A percentile compares a stretch with the other conserved stretches of the same genome.
These are phyloP conservation scores for Barnettozyma botsteinii DNA, from an alignment of 805 yeast species.

Conservation along the genomic window DNA sequence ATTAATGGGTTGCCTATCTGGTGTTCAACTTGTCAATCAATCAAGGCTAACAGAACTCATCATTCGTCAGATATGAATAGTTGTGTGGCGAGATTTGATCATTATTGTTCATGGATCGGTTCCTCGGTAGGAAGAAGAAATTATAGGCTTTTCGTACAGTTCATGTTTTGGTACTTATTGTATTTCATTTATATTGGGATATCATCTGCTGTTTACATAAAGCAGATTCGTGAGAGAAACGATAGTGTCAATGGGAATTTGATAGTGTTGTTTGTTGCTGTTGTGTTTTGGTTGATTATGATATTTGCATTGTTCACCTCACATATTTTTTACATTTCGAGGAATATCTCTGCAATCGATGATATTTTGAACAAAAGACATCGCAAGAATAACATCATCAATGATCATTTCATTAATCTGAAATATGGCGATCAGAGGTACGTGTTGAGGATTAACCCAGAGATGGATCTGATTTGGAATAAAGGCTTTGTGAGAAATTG, in stretches of 20 bases:
- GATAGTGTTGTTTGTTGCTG: constrained; percentile 40
- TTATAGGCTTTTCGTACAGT: constrained; percentile 53
- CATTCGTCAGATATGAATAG: constrained; percentile 52
- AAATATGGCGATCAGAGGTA: constrained; percentile 34
- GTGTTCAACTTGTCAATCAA: constrained; percentile 61
- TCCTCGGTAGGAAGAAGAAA: constrained; percentile 64
- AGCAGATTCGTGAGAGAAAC: constrained; percentile 21
- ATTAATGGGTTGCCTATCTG: constrained; percentile 68
- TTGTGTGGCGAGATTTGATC: constrained; percentile 78
- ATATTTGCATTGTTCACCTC: constrained; percentile 35
- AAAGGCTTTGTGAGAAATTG: constrained; percentile 24
- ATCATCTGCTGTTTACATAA: constrained; percentile 31
- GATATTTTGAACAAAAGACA: constrained; percentile 38
- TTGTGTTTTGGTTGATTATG: constrained; percentile 42
- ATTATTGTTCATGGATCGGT: constrained; percentile 78
- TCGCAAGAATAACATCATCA: constrained; percentile 15
- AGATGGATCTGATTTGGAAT: constrained; percentile 14
- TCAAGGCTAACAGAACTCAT: constrained; percentile 64
- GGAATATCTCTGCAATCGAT: constrained; percentile 57
- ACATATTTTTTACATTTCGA: constrained; percentile 39
- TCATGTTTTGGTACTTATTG: constrained; percentile 33
- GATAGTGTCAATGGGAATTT: constrained; percentile 40
- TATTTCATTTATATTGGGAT: constrained; percentile 37
- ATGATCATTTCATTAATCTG: constrained; percentile 25
- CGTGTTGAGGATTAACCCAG: constrained; percentile 30